Evolutionary conservation across 139 green algal genomes (phyloP).

Genomic region (Coelastrella sp.): DNA sequence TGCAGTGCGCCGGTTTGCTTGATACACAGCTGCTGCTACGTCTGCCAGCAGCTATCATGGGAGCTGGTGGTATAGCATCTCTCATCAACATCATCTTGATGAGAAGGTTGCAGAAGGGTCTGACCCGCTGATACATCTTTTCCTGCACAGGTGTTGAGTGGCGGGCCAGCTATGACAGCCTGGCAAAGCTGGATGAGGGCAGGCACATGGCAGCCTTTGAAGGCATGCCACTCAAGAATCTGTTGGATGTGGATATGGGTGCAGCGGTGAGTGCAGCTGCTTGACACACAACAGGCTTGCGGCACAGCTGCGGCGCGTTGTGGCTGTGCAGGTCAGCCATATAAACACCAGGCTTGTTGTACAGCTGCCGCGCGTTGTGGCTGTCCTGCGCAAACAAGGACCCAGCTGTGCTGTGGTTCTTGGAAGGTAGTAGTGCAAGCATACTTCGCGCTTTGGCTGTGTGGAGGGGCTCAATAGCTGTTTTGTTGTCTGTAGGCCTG

Average conservation of each 20-base stretch:
- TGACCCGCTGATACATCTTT: too few relatives aligned
- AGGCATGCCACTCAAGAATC: neutral
- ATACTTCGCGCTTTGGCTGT: neutral
- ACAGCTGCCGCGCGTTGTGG: neutral
- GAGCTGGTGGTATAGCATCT: too few relatives aligned
- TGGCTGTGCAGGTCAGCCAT: neutral
- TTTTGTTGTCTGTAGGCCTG: conserved; percentile 15
- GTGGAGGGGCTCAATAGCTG: neutral
- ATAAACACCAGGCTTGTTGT: neutral
- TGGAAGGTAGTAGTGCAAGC: neutral
- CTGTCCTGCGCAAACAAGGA: neutral
- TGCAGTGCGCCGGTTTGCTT: too few relatives aligned
- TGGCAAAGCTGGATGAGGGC: conserved; percentile 39
- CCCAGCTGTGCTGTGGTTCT: neutral
- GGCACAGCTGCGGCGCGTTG: neutral
- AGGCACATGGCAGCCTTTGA: conserved; percentile 18
- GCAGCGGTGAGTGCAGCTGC: neutral
- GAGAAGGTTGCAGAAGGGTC: too few relatives aligned
- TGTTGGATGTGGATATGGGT: conserved; percentile 34
- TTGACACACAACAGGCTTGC: neutral
- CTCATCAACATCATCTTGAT: neutral
- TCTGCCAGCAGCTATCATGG: too few relatives aligned
- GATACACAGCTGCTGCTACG: too few relatives aligned
- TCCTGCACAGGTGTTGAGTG: conserved; percentile 18
- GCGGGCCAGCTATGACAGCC: conserved; percentile 27